These are phyloP conservation scores for Fusarium hainanense DNA, from an alignment of 2,329 filamentous ascomycete genomes.

Conservation along the genomic window DNA sequence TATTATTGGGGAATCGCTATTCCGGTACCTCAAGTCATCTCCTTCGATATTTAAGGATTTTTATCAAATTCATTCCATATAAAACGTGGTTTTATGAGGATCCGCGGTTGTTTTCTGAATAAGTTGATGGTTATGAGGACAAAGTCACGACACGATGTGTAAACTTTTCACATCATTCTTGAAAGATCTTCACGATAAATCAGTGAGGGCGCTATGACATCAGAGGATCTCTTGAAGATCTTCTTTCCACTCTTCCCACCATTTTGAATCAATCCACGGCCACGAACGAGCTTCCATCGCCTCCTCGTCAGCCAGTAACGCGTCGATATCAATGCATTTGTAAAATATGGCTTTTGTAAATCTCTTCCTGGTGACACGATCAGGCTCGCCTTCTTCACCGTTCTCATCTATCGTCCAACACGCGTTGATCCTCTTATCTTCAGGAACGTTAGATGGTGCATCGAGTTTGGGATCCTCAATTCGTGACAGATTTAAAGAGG, in stretches of 20 bases:
- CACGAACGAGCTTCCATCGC: neutral
- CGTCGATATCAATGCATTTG: neutral
- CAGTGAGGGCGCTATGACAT: no score
- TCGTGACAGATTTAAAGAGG: neutral
- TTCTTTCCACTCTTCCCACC: neutral
- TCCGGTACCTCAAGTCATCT: no score
- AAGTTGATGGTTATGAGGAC: no score
- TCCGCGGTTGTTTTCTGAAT: no score
- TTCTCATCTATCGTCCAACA: neutral
- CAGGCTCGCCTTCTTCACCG: neutral
- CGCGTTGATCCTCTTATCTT: neutral
- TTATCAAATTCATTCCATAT: no score
- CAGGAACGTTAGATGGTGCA: neutral
- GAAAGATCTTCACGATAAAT: neutral
- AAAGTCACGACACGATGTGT: accelerated
- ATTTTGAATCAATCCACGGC: neutral
- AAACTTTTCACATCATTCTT: accelerated
- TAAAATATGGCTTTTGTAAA: neutral
- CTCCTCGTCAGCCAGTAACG: neutral
- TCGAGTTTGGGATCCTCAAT: neutral
- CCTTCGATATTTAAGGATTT: accelerated
- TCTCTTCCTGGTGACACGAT: neutral
- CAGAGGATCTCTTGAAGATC: neutral
- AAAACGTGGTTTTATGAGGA: no score
- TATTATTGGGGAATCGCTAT: no score